Percentiles rank a stretch among this genome's conserved stretches.
Evolutionary conservation across 257 asterid genomes (phyloP).

Genomic region (Pogostemon cablin): DNA sequence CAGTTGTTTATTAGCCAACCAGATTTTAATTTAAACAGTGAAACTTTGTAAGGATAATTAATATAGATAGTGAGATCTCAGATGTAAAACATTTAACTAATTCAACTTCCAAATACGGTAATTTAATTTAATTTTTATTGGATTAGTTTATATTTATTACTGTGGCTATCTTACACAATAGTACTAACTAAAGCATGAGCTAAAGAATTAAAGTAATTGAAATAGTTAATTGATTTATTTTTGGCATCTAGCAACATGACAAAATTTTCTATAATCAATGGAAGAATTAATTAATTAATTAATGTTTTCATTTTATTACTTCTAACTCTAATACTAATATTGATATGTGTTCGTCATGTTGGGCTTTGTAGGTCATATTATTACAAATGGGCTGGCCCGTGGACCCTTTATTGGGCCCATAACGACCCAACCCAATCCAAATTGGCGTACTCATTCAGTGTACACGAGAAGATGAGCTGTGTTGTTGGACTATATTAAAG

Average conservation of each 20-base stretch:
- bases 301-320: too few relatives aligned
- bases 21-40: constrained; percentile 29
- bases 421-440: neutral
- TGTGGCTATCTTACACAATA: constrained; percentile 13
- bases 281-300: too few relatives aligned
- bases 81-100: neutral
- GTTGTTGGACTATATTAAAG: too few relatives aligned
- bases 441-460: too few relatives aligned
- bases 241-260: constrained; percentile 16
- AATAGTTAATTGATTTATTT: constrained; percentile 8
- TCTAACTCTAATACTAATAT: too few relatives aligned
- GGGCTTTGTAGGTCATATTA: too few relatives aligned
- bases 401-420: neutral
- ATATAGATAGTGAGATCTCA: constrained; percentile 6
- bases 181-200: neutral
- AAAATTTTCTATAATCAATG: neutral
- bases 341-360: too few relatives aligned
- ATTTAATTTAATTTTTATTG: neutral
- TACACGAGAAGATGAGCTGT: too few relatives aligned
- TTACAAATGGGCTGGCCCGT: neutral
- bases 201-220: constrained; percentile 23
- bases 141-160: constrained; percentile 29
- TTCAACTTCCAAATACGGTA: constrained; percentile 25
- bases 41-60: neutral
- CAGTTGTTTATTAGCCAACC: constrained; percentile 43